phyloP scores from a whole-genome alignment of 1,139 yeast species.

The Blastobotrys serpentis region DNA sequence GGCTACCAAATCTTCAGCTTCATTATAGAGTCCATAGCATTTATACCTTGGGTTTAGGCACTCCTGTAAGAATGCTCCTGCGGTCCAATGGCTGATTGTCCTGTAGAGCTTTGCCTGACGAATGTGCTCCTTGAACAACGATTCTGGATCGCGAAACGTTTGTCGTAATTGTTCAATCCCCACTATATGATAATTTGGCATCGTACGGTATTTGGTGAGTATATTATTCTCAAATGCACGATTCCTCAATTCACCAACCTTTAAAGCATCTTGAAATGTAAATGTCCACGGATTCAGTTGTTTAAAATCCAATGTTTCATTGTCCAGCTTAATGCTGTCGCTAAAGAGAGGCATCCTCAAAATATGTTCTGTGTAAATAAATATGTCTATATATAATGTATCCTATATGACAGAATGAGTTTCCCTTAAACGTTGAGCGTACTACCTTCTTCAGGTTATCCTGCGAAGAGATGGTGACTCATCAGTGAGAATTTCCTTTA shows the following conservation, averaged over 20 bases:
- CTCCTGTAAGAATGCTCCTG: background rate
- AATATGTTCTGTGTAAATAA: background rate
- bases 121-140: background rate
- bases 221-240: constrained; percentile 1
- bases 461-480: too few relatives aligned
- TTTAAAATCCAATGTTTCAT: background rate
- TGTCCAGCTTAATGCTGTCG: background rate
- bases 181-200: background rate
- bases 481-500: too few relatives aligned
- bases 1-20: background rate
- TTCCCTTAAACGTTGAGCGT: too few relatives aligned
- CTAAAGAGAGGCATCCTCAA: background rate
- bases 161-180: constrained; percentile 1
- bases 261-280: constrained; percentile 1
- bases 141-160: background rate
- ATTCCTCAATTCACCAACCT: background rate
- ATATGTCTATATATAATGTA: too few relatives aligned
- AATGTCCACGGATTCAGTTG: constrained; percentile 5
- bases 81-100: background rate
- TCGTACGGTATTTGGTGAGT: background rate
- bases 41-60: background rate
- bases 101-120: background rate
- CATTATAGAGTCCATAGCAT: background rate
- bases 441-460: too few relatives aligned
- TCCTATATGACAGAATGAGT: too few relatives aligned